These are phyloP conservation scores for Cercospora nicotianae DNA, from an alignment of 2,329 filamentous ascomycete genomes.

Conservation along the genomic window DNA sequence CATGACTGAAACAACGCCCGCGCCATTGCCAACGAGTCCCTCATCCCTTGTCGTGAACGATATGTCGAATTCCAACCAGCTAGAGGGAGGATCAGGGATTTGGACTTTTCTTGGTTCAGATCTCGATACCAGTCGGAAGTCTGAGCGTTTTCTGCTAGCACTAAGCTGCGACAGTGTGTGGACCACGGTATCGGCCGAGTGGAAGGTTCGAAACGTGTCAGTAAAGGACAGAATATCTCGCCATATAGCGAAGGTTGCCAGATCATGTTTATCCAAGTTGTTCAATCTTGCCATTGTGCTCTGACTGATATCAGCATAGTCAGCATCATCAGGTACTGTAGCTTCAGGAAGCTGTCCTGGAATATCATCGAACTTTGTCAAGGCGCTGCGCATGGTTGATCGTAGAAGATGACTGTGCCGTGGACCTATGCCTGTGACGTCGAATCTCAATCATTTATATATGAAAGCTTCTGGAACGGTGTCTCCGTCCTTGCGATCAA, in stretches of 20 bases:
- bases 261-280: slow-evolving; percentile 17
- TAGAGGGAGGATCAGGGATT: slow-evolving; percentile 21
- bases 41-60: slow-evolving; percentile 36
- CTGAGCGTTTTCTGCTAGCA: slow-evolving; percentile 37
- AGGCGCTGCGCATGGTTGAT: slow-evolving; percentile 11
- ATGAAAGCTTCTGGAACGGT: not conserved
- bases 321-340: slow-evolving; percentile 19
- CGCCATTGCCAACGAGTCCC: slow-evolving; percentile 30
- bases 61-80: slow-evolving; percentile 33
- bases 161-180: slow-evolving; percentile 40
- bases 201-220: slow-evolving; percentile 58
- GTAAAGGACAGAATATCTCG: slow-evolving; percentile 59
- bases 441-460: not conserved
- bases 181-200: slow-evolving; percentile 47
- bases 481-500: not conserved
- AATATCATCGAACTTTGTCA: slow-evolving; percentile 27
- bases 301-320: slow-evolving; percentile 22
- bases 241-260: slow-evolving; percentile 43
- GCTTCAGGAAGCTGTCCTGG: slow-evolving; percentile 28
- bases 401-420: not conserved
- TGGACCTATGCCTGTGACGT: too few relatives aligned
- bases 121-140: slow-evolving; percentile 21
- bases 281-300: slow-evolving; percentile 22
- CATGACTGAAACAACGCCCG: slow-evolving; percentile 39
- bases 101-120: slow-evolving; percentile 33